Evolutionary conservation across 306 rosid species (phyloP), one percentile per base, ranked within the genome.

Genomic region (Cucumis melo): DNA sequence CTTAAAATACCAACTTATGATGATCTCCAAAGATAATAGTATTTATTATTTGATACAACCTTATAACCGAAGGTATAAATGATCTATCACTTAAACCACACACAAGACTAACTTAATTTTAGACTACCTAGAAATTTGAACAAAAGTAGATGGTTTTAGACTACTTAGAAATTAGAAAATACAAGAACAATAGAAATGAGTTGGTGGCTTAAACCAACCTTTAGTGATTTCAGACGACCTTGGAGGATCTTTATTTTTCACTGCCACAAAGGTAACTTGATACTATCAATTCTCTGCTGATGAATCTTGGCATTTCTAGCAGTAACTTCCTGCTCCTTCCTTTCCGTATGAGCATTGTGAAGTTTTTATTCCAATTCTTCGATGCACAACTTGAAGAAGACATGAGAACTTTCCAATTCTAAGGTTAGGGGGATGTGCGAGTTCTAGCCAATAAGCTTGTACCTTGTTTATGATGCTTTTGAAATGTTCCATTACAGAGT

Each of bases 341-440:
- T 90, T 77, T 91, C 97, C 84, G 46, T 8, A 72, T 93, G 98
- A 76, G 88, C 85, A 85, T 89, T 91, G 62, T 86, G 88, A 66
- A 94, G 83, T 83, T 90, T 91, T 46, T 94, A 97, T 88, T 94
- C 98, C 81, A 94, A 94, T 85, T 94, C 98, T 81, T 91, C 98
- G 50, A 94, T 79, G 84, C 88, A 90, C 60, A 79, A 68, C 81
- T 89, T 94, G 16, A 91, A 88, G 53, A 36, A 48, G 44, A 29
- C 12, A 51, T 29, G 17, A 77, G 61, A 27, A 19, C 11, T 29
- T 42, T 2, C 5, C 4, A 17, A 67, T 46, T 20, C 20, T 3
- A 11, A 60, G 0, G 65, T 12, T 21, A 68, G 74, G 20, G 56
- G 20, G 38, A 38, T 42, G 15, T 58, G 54, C 8, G 54, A 41